Evolutionary conservation across 768 basidiomycete genomes (phyloP).

Genomic region (Boletus speciosus): DNA sequence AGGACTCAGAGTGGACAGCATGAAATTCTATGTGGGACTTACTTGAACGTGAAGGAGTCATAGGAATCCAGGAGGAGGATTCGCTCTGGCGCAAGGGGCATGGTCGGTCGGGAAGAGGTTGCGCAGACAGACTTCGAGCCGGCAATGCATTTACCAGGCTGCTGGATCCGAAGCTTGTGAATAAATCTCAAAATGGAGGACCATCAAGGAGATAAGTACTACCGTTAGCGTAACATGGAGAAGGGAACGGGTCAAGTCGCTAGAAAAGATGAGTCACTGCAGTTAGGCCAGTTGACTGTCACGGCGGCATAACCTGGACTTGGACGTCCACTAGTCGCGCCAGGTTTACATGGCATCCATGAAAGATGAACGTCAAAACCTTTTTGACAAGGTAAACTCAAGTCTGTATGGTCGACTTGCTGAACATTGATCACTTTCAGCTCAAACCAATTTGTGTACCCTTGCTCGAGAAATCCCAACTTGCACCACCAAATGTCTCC

Average conservation of each 20-base stretch:
- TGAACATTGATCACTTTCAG: conserved; percentile 19
- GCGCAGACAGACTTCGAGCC: not conserved
- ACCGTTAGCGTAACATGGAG: conserved; percentile 2
- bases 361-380: conserved; percentile 22
- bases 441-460: conserved; percentile 79
- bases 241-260: not conserved
- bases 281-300: not conserved
- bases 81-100: conserved; percentile 37
- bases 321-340: not conserved
- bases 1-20: not conserved
- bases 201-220: not conserved
- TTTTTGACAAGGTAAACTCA: conserved; percentile 39
- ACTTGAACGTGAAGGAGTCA: conserved; percentile 90
- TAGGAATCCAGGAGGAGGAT: conserved; percentile 79
- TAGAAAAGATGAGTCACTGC: not conserved
- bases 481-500: conserved; percentile 54
- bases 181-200: not conserved
- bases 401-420: not conserved
- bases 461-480: conserved; percentile 64
- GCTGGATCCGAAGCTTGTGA: not conserved
- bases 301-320: not conserved
- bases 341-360: conserved; percentile 13
- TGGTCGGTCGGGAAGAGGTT: conserved; percentile 11
- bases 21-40: conserved; percentile 25
- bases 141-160: not conserved